phyloP scores from a whole-genome alignment of 2,329 filamentous ascomycete species.

The Raffaelea arxii region DNA sequence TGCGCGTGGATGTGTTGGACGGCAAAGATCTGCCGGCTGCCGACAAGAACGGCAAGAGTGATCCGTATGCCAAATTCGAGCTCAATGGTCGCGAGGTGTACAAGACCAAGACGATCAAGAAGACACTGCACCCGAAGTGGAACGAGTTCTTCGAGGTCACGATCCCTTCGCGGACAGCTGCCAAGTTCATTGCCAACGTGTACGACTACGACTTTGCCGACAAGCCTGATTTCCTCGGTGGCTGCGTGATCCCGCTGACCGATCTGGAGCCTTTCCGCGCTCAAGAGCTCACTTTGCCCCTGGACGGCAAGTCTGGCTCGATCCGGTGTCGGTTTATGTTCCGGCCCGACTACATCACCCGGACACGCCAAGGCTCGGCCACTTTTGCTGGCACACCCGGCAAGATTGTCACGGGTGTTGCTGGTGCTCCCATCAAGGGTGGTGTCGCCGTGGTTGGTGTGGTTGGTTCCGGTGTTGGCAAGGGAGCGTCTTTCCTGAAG shows the following conservation, averaged over 20 bases:
- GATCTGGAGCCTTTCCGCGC: conserved; percentile 76
- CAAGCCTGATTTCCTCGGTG: conserved; percentile 84
- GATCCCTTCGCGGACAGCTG: conserved; percentile 73
- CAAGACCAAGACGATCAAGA: conserved; percentile 95
- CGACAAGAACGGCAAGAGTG: conserved; percentile 92
- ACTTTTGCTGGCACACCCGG: conserved; percentile 88
- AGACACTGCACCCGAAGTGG: conserved; percentile 90
- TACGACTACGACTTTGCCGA: conserved; percentile 97
- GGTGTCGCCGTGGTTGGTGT: conserved; percentile 64
- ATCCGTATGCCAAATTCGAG: conserved; percentile 92
- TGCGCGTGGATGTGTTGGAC: conserved; percentile 88
- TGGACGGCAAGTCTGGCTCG: conserved; percentile 84
- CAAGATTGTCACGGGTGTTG: conserved; percentile 73
- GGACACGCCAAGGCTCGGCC: conserved; percentile 78
- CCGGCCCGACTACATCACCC: conserved; percentile 82
- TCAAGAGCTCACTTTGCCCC: conserved; percentile 60
- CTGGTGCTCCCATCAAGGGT: conserved; percentile 89
- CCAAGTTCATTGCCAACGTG: conserved; percentile 73
- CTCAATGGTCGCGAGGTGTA: conserved; percentile 82
- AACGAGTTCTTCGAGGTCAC: conserved; percentile 89
- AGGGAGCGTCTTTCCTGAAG: conserved; percentile 83
- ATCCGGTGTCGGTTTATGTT: conserved; percentile 81
- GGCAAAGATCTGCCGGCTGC: conserved; percentile 81
- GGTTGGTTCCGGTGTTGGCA: conserved; percentile 72
- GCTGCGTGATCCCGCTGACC: conserved; percentile 64